Percentiles rank a stretch among this genome's conserved stretches.
Conservation (phyloP, 495 filamentous ascomycete species). For the Bacidia gigantensis region DNA sequence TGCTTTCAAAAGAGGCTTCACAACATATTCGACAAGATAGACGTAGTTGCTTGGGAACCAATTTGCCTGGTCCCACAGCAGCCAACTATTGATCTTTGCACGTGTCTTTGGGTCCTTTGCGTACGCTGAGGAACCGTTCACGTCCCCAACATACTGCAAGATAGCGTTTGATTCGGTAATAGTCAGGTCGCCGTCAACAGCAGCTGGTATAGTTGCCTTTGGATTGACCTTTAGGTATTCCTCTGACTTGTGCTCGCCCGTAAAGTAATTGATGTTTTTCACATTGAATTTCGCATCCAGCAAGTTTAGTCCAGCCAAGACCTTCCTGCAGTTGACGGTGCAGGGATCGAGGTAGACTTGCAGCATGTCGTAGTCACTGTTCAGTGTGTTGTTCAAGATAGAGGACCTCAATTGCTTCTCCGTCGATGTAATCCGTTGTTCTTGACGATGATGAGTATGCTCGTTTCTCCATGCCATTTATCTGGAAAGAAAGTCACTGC, state of each 20-base stretch:
- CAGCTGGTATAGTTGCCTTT: conserved; percentile 21
- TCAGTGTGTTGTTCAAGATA: too few species aligned
- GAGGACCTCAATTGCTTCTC: too few species aligned
- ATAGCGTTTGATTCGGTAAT: conserved; percentile 27
- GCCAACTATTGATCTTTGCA: conserved; percentile 20
- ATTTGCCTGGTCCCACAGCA: conserved; percentile 21
- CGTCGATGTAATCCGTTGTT: too few species aligned
- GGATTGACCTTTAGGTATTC: conserved; percentile 24
- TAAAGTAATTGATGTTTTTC: conserved; percentile 23
- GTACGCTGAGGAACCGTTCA: not conserved
- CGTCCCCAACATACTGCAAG: conserved; percentile 17
- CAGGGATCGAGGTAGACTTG: conserved; percentile 26
- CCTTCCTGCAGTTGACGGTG: conserved; percentile 25
- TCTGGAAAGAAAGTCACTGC: too few species aligned
- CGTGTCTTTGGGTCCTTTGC: conserved; percentile 5
- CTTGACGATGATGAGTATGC: too few species aligned
- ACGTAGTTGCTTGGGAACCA: conserved; percentile 23
- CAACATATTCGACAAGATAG: conserved; percentile 24
- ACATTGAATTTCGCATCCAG: conserved; percentile 20
- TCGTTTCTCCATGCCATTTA: too few species aligned
- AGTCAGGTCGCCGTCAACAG: conserved; percentile 18
- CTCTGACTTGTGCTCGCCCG: conserved; percentile 19
- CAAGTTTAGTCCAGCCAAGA: conserved; percentile 23
- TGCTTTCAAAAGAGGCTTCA: conserved; percentile 20
- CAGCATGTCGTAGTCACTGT: too few species aligned